Conservation (phyloP, 2,329 filamentous ascomycete species). For the Cladophialophora exuberans region DNA sequence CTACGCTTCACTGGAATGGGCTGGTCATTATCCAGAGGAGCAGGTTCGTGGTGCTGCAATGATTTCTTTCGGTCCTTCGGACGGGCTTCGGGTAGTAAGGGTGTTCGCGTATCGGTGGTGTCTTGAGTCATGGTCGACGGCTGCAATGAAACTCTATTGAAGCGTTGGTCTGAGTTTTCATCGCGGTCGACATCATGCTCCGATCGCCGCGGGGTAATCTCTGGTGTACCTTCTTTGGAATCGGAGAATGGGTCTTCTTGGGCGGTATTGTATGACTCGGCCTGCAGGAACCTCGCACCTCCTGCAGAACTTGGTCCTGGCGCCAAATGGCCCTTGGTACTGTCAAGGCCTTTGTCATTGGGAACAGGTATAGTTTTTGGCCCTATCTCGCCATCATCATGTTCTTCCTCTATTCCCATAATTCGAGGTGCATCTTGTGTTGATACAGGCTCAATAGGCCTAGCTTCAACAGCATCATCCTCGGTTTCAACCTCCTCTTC, state of each 20-base stretch:
- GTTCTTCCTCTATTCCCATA: constrained; percentile 14
- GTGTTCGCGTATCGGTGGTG: constrained; percentile 26
- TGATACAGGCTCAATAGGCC: constrained; percentile 29
- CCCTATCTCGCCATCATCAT: constrained; percentile 1
- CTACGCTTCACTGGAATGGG: constrained; percentile 19
- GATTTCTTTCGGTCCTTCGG: constrained; percentile 3
- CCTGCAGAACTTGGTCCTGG: not conserved
- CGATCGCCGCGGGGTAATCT: constrained; percentile 5
- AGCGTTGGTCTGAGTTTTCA: constrained; percentile 1
- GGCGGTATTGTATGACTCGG: constrained; percentile 20
- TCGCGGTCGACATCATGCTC: constrained; percentile 12
- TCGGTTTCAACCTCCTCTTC: constrained; percentile 17
- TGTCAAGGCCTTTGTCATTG: constrained; percentile 18
- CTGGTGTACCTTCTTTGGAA: constrained; percentile 9
- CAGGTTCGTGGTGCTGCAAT: constrained; percentile 28
- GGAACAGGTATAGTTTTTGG: constrained; percentile 19
- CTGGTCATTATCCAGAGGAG: constrained; percentile 23
- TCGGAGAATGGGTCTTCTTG: constrained; percentile 9
- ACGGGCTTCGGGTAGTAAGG: constrained; percentile 15
- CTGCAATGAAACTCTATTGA: constrained; percentile 9
- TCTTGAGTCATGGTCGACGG: constrained; percentile 18
- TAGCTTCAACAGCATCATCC: constrained; percentile 23
- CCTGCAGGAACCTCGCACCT: constrained; percentile 8
- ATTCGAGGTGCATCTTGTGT: constrained; percentile 23
- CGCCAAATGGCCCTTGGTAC: constrained; percentile 1